Base-by-base conservation (phyloP, 306 rosid genomes). In the Carpinus fangiana region DNA sequence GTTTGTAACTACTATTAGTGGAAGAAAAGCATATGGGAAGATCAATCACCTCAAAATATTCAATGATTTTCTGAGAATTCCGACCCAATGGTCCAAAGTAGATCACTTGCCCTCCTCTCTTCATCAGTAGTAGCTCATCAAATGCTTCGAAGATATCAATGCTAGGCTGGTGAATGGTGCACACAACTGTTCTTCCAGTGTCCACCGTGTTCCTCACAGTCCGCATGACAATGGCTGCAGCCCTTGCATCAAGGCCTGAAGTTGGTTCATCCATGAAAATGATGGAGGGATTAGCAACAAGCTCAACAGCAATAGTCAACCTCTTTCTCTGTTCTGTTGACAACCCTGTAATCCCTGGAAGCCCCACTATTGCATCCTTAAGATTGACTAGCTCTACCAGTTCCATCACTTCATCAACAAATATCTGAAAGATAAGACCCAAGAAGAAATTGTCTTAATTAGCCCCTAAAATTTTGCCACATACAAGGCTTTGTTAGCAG, bases 261-360 rank as follows among this genome's bases (percentile, higher is more conserved):
- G 99, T 95, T 7, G 99, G 99, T 81, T 95, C 99, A 48, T 95
- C 99, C 99, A 95, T 93, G 90, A 95, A 95, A 80, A 95, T 95
- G 85, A 95, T 95, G 17, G 98, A 95, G 71, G 99, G 99, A 75
- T 95, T 95, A 47, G 99, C 97, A 74, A 95, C 99, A 80, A 95
- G 99, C 84, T 95, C 99, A 73, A 95, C 99, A 0, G 99, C 99
- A 11, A 95, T 95, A 8, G 99, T 95, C 76, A 95, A 36, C 77
- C 98, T 87, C 86, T 95, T 95, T 79, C 99, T 80, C 61, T 95
- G 99, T 86, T 95, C 99, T 0, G 99, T 95, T 41, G 99, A 95
- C 88, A 95, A 43, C 85, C 99, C 99, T 57, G 99, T 85, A 57
- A 95, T 77, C 81, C 98, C 99, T 11, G 98, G 99, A 75, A 95